Conservation (phyloP, 768 basidiomycete genomes). For the Trametes cinnabarina region DNA sequence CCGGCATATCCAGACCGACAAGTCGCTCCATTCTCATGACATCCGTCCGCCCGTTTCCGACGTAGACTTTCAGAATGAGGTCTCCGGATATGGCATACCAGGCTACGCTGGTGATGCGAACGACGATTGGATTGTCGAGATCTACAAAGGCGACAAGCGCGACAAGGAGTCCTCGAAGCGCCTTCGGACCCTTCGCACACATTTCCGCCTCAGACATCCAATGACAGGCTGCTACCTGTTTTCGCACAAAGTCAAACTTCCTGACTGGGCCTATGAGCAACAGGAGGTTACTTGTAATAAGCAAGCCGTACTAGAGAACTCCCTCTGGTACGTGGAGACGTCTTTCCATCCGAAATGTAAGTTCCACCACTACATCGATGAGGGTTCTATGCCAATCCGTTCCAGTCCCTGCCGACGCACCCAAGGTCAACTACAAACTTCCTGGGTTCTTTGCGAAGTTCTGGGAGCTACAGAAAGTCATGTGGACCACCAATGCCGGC, state of each 20-base stretch:
- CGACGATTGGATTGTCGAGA: conserved; percentile 91
- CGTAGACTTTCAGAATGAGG: conserved; percentile 99
- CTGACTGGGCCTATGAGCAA: conserved; percentile 97
- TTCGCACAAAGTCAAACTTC: conserved; percentile 96
- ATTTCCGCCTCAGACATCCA: conserved; percentile 79
- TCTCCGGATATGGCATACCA: conserved; percentile 88
- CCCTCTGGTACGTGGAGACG: conserved; percentile 93
- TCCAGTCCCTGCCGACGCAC: conserved; percentile 67
- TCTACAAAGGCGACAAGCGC: conserved; percentile 61
- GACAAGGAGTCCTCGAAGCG: conserved; percentile 69
- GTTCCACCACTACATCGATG: conserved; percentile 29
- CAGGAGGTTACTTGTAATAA: conserved; percentile 99
- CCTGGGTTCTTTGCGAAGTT: conserved; percentile 92
- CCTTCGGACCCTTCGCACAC: conserved; percentile 75
- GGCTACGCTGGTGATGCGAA: conserved; percentile 88
- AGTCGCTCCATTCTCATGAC: conserved; percentile 93
- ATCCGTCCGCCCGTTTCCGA: conserved; percentile 92
- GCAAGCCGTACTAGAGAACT: conserved; percentile 87
- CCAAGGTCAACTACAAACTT: conserved; percentile 86
- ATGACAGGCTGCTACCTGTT: conserved; percentile 95
- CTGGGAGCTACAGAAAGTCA: conserved; percentile 85
- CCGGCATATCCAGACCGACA: conserved; percentile 75
- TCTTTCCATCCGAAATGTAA: conserved; percentile 67
- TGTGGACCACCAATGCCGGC: conserved; percentile 97
- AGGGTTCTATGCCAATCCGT: neutral